These are phyloP conservation scores for Corylus avellana DNA, from an alignment of 306 rosid species.

Conservation along the genomic window DNA sequence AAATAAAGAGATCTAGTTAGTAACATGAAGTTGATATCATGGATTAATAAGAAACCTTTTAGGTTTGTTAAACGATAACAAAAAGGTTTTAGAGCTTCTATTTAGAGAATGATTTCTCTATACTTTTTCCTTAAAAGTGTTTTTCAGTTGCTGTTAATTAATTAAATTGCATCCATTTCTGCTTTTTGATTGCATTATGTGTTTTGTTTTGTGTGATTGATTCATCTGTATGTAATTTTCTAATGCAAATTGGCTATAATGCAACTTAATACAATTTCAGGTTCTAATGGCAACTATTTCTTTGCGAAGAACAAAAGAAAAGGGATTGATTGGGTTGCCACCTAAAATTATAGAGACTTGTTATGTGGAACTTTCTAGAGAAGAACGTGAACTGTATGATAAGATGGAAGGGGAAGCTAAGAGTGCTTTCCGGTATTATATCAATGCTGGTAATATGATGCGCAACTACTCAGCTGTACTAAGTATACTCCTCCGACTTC, in stretches of 20 bases:
- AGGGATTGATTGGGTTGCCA: constrained; percentile 62
- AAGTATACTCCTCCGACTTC: constrained; percentile 65
- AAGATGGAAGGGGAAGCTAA: constrained; percentile 46
- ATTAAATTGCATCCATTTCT: not conserved
- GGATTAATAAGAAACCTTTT: not conserved
- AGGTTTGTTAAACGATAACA: not conserved
- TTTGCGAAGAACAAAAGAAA: constrained; percentile 74
- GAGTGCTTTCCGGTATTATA: constrained; percentile 29
- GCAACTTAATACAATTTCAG: constrained; percentile 33
- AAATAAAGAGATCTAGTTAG: not conserved
- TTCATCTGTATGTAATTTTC: constrained; percentile 2
- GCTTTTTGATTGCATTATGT: not conserved
- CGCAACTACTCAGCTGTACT: constrained; percentile 52
- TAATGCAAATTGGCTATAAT: not conserved
- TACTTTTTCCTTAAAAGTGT: not conserved
- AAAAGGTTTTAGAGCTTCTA: not conserved
- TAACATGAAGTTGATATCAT: not conserved
- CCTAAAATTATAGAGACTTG: constrained; percentile 61
- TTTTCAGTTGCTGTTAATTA: not conserved
- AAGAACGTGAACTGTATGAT: constrained; percentile 75
- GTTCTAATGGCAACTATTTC: constrained; percentile 75
- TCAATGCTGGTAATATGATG: constrained; percentile 22
- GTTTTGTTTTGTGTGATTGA: not conserved
- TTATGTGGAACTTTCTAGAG: constrained; percentile 60
- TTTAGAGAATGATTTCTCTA: not conserved